Percentiles rank a stretch among this genome's conserved stretches.
phyloP scores from a whole-genome alignment of 352 stramenopile species.

The Phytopythium sindhum region DNA sequence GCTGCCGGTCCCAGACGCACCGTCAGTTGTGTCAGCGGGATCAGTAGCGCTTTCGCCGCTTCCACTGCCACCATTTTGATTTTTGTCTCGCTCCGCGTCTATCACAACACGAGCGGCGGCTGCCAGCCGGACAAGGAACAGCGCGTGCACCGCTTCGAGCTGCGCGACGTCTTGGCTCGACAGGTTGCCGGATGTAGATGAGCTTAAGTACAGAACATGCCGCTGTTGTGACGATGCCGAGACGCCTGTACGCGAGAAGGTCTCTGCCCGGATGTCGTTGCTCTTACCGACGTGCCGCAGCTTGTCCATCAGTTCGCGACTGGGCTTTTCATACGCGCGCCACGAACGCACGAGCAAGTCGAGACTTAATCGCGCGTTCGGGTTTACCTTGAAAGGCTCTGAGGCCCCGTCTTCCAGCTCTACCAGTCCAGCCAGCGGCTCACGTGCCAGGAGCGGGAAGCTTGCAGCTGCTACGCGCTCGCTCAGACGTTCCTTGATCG shows the following conservation, averaged over 20 bases:
- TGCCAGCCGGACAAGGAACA: conserved; percentile 50
- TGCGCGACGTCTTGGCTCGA: conserved; percentile 73
- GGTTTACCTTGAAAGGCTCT: conserved; percentile 34
- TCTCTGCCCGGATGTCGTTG: conserved; percentile 61
- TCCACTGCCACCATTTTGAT: neutral
- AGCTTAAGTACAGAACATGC: conserved; percentile 55
- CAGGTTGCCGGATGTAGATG: conserved; percentile 28
- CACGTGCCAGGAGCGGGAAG: conserved; percentile 47
- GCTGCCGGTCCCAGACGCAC: neutral
- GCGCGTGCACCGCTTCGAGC: conserved; percentile 43
- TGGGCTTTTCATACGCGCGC: conserved; percentile 51
- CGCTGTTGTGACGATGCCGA: conserved; percentile 8
- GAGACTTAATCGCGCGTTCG: conserved; percentile 38
- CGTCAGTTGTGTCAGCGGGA: neutral
- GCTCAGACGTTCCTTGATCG: conserved; percentile 37
- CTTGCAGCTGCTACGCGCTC: conserved; percentile 61
- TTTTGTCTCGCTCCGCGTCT: neutral
- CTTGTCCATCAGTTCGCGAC: conserved; percentile 44
- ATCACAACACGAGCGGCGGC: neutral
- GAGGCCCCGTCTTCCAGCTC: conserved; percentile 30
- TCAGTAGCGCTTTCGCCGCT: too few species aligned
- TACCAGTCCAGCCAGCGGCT: conserved; percentile 39
- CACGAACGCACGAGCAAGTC: conserved; percentile 58
- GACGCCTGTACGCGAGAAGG: conserved; percentile 19
- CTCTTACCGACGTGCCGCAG: conserved; percentile 53